A percentile compares a stretch with the other conserved stretches of the same genome.
Evolutionary conservation across 768 basidiomycete genomes (phyloP).

Genomic region (Kwoniella mangroviensis): DNA sequence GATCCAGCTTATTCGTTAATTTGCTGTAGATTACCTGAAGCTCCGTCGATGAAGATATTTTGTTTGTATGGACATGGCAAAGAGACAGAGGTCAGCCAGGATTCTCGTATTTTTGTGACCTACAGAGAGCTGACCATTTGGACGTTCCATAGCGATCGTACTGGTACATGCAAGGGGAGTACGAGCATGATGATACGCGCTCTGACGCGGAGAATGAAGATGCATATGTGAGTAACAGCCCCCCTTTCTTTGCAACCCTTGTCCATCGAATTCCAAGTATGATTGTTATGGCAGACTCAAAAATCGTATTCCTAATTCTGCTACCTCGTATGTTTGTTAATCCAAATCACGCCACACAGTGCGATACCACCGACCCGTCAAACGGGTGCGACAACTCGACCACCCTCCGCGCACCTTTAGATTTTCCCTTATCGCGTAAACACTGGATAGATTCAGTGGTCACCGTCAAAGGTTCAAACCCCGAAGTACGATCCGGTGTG

Average conservation of each 20-base stretch:
- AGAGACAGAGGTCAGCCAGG: slow-evolving; percentile 77
- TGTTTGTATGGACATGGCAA: slow-evolving; percentile 96
- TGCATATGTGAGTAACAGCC: slow-evolving; percentile 36
- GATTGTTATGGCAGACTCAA: too few relatives aligned
- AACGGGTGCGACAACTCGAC: slow-evolving; percentile 60
- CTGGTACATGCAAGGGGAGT: slow-evolving; percentile 77
- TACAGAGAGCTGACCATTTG: background rate
- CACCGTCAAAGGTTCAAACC: slow-evolving; percentile 64
- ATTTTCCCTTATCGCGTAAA: slow-evolving; percentile 65
- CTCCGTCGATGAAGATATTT: slow-evolving; percentile 88
- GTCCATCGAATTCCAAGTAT: too few relatives aligned
- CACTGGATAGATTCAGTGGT: slow-evolving; percentile 87
- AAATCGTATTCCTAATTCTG: too few relatives aligned
- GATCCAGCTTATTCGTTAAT: background rate
- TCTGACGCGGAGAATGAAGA: slow-evolving; percentile 49
- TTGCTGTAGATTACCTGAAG: slow-evolving; percentile 82
- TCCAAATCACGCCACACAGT: slow-evolving; percentile 28
- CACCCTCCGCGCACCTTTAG: slow-evolving; percentile 62
- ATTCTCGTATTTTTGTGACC: background rate
- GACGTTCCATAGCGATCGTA: slow-evolving; percentile 70
- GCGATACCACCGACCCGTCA: slow-evolving; percentile 60
- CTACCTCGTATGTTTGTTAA: too few relatives aligned
- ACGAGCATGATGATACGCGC: slow-evolving; percentile 68
- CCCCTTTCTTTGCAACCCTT: too few relatives aligned
- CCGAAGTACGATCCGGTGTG: slow-evolving; percentile 73